Conservation (phyloP, 805 yeast species). For the Dipodascopsis tothii region DNA sequence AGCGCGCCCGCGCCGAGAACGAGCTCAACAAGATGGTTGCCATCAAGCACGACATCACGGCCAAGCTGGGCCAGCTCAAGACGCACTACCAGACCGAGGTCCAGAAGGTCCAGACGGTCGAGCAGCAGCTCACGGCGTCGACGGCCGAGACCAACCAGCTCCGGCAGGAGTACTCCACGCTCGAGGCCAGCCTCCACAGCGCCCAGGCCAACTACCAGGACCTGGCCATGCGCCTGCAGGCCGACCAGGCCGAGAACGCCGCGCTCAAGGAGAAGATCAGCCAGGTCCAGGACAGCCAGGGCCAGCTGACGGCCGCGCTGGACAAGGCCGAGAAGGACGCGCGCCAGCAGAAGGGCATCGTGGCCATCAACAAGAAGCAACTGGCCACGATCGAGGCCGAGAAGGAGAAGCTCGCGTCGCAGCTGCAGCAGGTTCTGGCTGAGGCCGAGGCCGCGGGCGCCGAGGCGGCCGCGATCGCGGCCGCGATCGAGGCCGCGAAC, state of each 20-base stretch:
- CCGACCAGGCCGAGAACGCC: slow-evolving; percentile 60
- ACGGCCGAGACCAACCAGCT: slow-evolving; percentile 61
- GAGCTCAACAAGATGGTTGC: slow-evolving; percentile 64
- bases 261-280: slow-evolving; percentile 63
- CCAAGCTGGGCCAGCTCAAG: slow-evolving; percentile 59
- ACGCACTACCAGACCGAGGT: slow-evolving; percentile 72
- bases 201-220: slow-evolving; percentile 57
- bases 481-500: slow-evolving; percentile 25
- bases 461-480: slow-evolving; percentile 3
- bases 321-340: slow-evolving; percentile 47
- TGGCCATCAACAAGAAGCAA: slow-evolving; percentile 62
- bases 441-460: slow-evolving; percentile 19
- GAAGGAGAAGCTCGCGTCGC: slow-evolving; percentile 38
- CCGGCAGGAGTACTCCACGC: slow-evolving; percentile 61
- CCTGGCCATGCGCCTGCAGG: slow-evolving; percentile 52
- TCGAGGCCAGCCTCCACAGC: slow-evolving; percentile 72
- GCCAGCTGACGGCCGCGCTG: slow-evolving; percentile 50
- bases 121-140: slow-evolving; percentile 50
- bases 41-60: slow-evolving; percentile 63
- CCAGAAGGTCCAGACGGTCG: slow-evolving; percentile 64
- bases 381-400: slow-evolving; percentile 54
- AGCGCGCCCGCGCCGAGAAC: slow-evolving; percentile 64
- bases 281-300: slow-evolving; percentile 56
- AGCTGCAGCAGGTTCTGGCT: slow-evolving; percentile 29
- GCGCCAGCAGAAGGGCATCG: slow-evolving; percentile 54